Conservation (phyloP, 2,329 filamentous ascomycete genomes). For the Alternaria solani region DNA sequence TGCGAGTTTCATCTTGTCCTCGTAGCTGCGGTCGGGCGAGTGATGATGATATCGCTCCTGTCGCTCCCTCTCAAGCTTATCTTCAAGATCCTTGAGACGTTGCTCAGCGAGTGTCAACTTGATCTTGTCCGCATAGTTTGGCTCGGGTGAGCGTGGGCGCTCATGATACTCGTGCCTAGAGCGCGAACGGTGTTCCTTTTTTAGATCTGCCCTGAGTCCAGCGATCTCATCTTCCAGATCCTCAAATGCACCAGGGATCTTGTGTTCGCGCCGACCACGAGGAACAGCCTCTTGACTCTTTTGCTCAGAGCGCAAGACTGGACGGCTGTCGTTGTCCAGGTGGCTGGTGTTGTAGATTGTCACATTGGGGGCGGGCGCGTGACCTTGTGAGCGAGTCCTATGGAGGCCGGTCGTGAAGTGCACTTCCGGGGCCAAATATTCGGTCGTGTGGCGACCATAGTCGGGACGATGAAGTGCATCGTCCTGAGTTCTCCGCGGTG, state of each 20-base stretch:
- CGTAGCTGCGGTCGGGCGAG: conserved; percentile 34
- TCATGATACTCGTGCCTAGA: conserved; percentile 33
- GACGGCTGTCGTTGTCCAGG: conserved; percentile 48
- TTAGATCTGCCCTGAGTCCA: conserved; percentile 39
- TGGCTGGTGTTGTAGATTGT: conserved; percentile 58
- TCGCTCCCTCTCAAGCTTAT: conserved; percentile 13
- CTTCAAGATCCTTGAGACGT: conserved; percentile 15
- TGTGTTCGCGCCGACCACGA: conserved; percentile 35
- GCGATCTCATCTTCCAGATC: conserved; percentile 47
- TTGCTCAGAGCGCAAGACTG: conserved; percentile 47
- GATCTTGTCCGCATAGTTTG: conserved; percentile 13
- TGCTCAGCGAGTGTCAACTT: conserved; percentile 16
- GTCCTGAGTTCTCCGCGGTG: conserved; percentile 26
- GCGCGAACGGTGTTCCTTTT: conserved; percentile 35
- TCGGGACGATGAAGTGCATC: conserved; percentile 27
- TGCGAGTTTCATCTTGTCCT: conserved; percentile 45
- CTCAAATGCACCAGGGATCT: conserved; percentile 46
- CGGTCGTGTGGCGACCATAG: conserved; percentile 37
- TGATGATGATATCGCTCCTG: conserved; percentile 25
- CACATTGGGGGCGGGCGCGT: conserved; percentile 54
- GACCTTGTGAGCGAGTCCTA: conserved; percentile 56
- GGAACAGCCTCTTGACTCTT: conserved; percentile 31
- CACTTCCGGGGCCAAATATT: conserved; percentile 42
- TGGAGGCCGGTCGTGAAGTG: conserved; percentile 48
- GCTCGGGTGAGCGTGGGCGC: conserved; percentile 18